Conservation (phyloP, 352 stramenopile genomes). For the Pythium aphanidermatum region DNA sequence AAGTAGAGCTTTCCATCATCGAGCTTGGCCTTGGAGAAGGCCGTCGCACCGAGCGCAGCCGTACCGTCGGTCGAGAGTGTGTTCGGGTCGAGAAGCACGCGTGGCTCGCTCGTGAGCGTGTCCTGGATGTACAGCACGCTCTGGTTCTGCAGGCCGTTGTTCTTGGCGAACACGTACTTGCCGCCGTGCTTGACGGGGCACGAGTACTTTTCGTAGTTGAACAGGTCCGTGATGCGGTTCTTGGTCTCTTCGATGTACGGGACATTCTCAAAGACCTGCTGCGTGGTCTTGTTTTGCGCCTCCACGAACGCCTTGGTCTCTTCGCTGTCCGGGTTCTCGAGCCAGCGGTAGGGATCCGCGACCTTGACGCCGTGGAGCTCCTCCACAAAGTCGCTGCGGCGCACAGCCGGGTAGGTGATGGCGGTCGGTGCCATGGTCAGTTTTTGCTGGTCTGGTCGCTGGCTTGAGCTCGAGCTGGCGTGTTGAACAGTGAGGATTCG, state of each 20-base stretch:
- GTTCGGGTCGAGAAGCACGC: slow-evolving; percentile 83
- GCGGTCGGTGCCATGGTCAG: neutral
- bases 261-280: slow-evolving; percentile 56
- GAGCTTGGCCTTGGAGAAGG: slow-evolving; percentile 69
- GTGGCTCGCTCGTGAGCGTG: slow-evolving; percentile 45
- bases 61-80: slow-evolving; percentile 66
- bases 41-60: slow-evolving; percentile 47
- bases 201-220: slow-evolving; percentile 88
- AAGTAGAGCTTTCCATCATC: slow-evolving; percentile 70
- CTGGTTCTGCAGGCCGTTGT: slow-evolving; percentile 87
- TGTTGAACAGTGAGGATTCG: neutral
- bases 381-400: slow-evolving; percentile 41
- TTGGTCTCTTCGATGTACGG: slow-evolving; percentile 71
- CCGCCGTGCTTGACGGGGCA: slow-evolving; percentile 62
- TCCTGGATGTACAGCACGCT: slow-evolving; percentile 86
- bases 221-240: slow-evolving; percentile 72
- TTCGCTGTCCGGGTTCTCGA: slow-evolving; percentile 71
- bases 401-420: slow-evolving; percentile 44
- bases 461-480: neutral
- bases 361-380: slow-evolving; percentile 52
- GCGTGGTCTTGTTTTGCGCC: slow-evolving; percentile 64
- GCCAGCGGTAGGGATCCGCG: slow-evolving; percentile 65
- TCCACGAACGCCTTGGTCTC: slow-evolving; percentile 81
- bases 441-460: neutral
- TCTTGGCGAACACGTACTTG: slow-evolving; percentile 85